Evolutionary conservation across 2,329 filamentous ascomycete genomes (phyloP), one percentile per base, ranked within the genome.

Genomic region (Nigrospora sphaerica): DNA sequence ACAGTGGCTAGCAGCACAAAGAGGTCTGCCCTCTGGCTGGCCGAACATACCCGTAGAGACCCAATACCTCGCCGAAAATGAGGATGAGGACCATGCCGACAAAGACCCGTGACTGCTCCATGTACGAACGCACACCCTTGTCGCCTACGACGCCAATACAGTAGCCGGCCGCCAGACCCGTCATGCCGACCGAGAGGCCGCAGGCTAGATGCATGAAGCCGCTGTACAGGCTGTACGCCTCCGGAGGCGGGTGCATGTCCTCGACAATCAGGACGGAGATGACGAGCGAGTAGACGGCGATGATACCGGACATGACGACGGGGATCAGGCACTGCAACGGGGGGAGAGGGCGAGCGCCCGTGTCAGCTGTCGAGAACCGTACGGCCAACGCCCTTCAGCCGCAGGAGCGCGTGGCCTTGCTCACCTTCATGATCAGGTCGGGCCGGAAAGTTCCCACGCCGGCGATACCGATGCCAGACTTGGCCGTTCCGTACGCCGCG

Each of bases 81-180:
- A 97, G 78, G 57, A 97, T 97, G 59, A 98, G 72, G 40, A 98
- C 92, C 93, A 97, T 97, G 67, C 93, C 93, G 42, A 98, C 93
- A 59, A 96, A 98, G 55, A 98, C 86, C 53, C 92, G 81, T 42
- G 88, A 95, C 69, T 98, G 93, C 61, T 89, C 82, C 90, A 98
- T 95, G 72, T 95, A 97, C 47, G 90, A 84, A 58, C 93, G 83
- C 45, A 97, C 92, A 50, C 93, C 91, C 70, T 84, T 85, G 71
- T 98, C 95, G 55, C 93, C 93, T 18, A 98, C 92, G 51, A 95
- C 81, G 46, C 93, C 93, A 66, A 98, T 98, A 49, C 90, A 88
- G 71, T 97, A 98, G 45, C 93, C 93, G 50, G 93, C 93, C 32
- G 93, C 91, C 44, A 97, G 77, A 59, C 93, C 93, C 4, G 92